phyloP scores from a whole-genome alignment of 2,329 filamentous ascomycete species.

The Fusarium sp. region DNA sequence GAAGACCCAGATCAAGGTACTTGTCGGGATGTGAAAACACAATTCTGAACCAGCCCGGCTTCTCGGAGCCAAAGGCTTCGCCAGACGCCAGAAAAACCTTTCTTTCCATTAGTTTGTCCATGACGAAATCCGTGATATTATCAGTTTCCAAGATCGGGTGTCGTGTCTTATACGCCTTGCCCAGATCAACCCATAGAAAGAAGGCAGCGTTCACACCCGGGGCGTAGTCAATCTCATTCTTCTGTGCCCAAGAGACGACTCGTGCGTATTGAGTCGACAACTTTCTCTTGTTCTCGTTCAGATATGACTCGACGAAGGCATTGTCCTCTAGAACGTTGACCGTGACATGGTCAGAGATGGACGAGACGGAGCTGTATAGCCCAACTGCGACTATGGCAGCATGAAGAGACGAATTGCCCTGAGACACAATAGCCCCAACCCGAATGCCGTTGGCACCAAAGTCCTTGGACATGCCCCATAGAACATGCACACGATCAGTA shows the following conservation, averaged over 20 bases:
- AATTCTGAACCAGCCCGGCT: constrained; percentile 54
- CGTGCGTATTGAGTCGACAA: constrained; percentile 54
- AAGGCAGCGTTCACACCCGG: constrained; percentile 63
- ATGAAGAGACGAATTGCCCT: constrained; percentile 55
- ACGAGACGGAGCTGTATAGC: constrained; percentile 59
- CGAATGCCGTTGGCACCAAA: constrained; percentile 68
- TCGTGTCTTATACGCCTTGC: constrained; percentile 42
- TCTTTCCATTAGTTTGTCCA: constrained; percentile 44
- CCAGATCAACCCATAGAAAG: constrained; percentile 65
- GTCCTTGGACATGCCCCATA: constrained; percentile 61
- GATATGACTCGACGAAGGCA: constrained; percentile 56
- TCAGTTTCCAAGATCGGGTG: constrained; percentile 19
- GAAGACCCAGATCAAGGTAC: constrained; percentile 46
- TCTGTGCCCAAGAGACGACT: constrained; percentile 50
- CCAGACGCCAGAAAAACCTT: constrained; percentile 53
- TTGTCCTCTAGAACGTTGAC: constrained; percentile 58
- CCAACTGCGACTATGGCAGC: constrained; percentile 50
- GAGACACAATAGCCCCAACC: constrained; percentile 62
- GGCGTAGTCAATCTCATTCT: constrained; percentile 57
- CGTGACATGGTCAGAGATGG: constrained; percentile 55
- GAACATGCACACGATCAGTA: constrained; percentile 60
- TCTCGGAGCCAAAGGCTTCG: constrained; percentile 51
- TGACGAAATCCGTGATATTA: constrained; percentile 44
- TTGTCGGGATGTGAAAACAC: constrained; percentile 51
- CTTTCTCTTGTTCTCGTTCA: constrained; percentile 54